These are phyloP conservation scores for Halenospora varia DNA, from an alignment of 495 filamentous ascomycete genomes.

Conservation along the genomic window DNA sequence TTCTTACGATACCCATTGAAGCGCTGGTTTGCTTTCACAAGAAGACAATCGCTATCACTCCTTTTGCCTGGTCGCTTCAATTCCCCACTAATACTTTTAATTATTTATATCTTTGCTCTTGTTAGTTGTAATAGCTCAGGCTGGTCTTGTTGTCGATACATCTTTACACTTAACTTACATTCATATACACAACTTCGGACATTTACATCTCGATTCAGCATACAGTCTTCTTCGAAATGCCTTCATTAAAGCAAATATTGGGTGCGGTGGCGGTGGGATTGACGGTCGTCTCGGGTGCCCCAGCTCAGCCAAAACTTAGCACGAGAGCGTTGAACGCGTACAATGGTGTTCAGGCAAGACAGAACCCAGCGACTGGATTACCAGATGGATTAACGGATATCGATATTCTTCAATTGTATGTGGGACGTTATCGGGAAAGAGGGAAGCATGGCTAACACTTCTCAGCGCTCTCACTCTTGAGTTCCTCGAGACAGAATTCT, in stretches of 20 bases:
- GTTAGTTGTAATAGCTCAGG: slow-evolving; percentile 32
- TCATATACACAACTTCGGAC: slow-evolving; percentile 15
- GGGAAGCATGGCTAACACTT: slow-evolving; percentile 1
- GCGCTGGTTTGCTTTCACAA: slow-evolving; percentile 54
- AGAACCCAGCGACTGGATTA: slow-evolving; percentile 47
- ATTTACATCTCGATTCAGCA: too few relatives aligned
- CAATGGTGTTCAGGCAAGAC: slow-evolving; percentile 39
- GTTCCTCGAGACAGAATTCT: slow-evolving; percentile 48
- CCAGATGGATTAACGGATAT: slow-evolving; percentile 50
- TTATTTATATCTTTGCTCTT: slow-evolving; percentile 33
- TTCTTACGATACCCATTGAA: slow-evolving; percentile 35
- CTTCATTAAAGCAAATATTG: slow-evolving; percentile 35
- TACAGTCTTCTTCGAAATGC: slow-evolving; percentile 36
- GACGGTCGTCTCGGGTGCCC: slow-evolving; percentile 40
- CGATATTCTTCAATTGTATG: slow-evolving; percentile 71
- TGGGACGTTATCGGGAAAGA: slow-evolving; percentile 1
- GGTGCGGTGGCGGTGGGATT: slow-evolving; percentile 40
- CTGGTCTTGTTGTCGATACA: slow-evolving; percentile 38
- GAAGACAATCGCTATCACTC: slow-evolving; percentile 37
- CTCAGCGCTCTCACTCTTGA: slow-evolving; percentile 39
- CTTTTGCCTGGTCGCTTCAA: slow-evolving; percentile 24
- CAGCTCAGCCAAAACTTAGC: slow-evolving; percentile 40
- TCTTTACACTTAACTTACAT: slow-evolving; percentile 8
- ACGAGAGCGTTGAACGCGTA: slow-evolving; percentile 38
- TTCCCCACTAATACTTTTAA: slow-evolving; percentile 22